Evolutionary conservation across 352 stramenopile genomes (phyloP), one percentile per base, ranked within the genome.

Genomic region (Globisporangium cederbergense): DNA sequence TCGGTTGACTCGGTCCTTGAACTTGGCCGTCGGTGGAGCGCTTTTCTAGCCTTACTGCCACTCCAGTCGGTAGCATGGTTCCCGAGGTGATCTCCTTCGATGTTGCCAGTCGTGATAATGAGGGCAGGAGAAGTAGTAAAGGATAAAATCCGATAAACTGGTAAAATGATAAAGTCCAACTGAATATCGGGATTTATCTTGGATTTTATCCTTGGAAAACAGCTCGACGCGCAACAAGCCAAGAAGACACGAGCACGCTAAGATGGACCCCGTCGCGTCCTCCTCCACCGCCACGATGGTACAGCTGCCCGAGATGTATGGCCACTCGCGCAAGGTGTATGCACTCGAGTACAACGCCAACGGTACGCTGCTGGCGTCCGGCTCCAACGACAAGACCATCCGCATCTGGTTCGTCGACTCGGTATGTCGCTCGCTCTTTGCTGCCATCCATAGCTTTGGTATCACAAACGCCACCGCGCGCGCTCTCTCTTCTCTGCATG

Each of bases 311-410:
- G 86, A 95, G 73, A 75, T 95, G 43, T 88, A 81, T 57, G 86
- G 86, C 28, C 86, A 95, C 73, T 89, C 83, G 40, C 76, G 82
- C 50, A 86, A 89, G 58, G 84, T 90, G n/a, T 93, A 86, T 40
- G 84, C 84, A 53, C 75, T 95, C 20, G 84, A 84, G 59, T 93
- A 90, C 68, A 95, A 93, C 71, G 73, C 64, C 36, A 77, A 81
- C 30, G 86, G 86, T 11, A 71, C 80, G 54, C 76, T 87, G 65
- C 67, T 95, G 53, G 86, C 84, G n/a, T 93, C 86, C 2, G 86
- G 86, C 45, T 93, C 79, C 14, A 90, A 83, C 54, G 86, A 95
- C 68, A 81, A 77, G 56, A 89, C 81, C 30, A 85, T 95, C 62
- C 86, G 86, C 64, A 73, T 95, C 53, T 95, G 86, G 86, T 74